A percentile compares a stretch with the other conserved stretches of the same genome.
Evolutionary conservation across 1,139 yeast genomes (phyloP).

Genomic region (Candida sanyaensis): DNA sequence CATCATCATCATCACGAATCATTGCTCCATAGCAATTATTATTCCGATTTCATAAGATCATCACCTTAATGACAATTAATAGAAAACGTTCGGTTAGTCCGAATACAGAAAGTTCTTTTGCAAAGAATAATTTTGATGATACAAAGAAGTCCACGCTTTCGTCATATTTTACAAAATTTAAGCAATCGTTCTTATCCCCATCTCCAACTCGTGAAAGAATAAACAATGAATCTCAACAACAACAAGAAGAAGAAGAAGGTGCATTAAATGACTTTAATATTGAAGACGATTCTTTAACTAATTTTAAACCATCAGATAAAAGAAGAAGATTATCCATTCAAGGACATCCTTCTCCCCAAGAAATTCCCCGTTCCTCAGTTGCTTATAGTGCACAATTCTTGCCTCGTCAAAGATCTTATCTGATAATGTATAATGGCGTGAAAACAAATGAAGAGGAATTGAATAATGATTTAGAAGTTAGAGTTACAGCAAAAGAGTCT

Average conservation of each 20-base stretch:
- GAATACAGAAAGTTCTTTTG: conserved; percentile 8
- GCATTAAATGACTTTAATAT: neutral
- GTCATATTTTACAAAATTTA: conserved; percentile 2
- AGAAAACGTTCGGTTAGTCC: conserved; percentile 19
- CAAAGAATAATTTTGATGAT: neutral
- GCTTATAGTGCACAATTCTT: conserved; percentile 11
- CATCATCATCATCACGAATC: too few relatives aligned
- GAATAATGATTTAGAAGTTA: conserved; percentile 31
- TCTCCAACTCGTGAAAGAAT: neutral
- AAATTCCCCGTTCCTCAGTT: conserved; percentile 32
- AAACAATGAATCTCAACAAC: conserved; percentile 1
- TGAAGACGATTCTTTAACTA: conserved; percentile 18
- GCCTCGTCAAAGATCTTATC: conserved; percentile 23
- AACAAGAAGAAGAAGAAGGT: neutral
- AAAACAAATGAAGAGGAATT: conserved; percentile 27
- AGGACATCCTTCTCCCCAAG: conserved; percentile 21
- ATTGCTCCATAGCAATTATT: too few relatives aligned
- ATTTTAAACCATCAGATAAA: conserved; percentile 28
- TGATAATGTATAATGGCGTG: conserved; percentile 24
- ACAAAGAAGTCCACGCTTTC: neutral
- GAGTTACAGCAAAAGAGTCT: conserved; percentile 16
- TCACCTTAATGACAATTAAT: conserved; percentile 2
- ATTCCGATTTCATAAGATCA: neutral
- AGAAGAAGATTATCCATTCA: conserved; percentile 32
- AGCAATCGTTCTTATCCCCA: conserved; percentile 1